phyloP scores from a whole-genome alignment of 495 filamentous ascomycete genomes.

The Cryomyces minteri region DNA sequence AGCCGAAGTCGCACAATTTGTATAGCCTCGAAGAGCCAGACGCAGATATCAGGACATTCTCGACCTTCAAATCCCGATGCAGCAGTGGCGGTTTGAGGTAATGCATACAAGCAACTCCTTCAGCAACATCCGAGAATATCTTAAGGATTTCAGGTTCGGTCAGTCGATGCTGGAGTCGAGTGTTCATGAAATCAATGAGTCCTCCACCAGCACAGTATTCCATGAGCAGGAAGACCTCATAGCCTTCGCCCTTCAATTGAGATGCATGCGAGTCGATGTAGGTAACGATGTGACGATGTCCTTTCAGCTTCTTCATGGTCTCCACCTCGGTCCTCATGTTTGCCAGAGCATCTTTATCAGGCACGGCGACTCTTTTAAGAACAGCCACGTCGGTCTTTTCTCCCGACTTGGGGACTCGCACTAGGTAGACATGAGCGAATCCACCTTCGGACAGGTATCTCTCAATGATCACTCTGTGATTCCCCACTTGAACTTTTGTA shows the following conservation, averaged over 20 bases:
- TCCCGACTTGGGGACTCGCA: slow-evolving; percentile 58
- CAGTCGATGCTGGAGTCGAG: slow-evolving; percentile 81
- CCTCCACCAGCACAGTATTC: slow-evolving; percentile 76
- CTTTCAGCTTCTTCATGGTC: slow-evolving; percentile 98
- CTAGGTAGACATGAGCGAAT: slow-evolving; percentile 96
- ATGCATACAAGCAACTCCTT: slow-evolving; percentile 97
- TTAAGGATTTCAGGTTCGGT: slow-evolving; percentile 95
- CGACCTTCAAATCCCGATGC: slow-evolving; percentile 92
- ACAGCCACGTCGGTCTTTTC: slow-evolving; percentile 75
- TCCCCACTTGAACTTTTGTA: slow-evolving; percentile 89
- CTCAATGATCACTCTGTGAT: slow-evolving; percentile 86
- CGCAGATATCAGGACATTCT: slow-evolving; percentile 85
- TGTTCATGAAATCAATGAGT: slow-evolving; percentile 99
- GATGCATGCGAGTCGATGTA: slow-evolving; percentile 98
- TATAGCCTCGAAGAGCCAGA: slow-evolving; percentile 42
- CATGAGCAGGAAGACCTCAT: slow-evolving; percentile 97
- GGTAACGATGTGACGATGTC: slow-evolving; percentile 86
- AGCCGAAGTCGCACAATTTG: slow-evolving; percentile 97
- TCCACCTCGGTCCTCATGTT: slow-evolving; percentile 98
- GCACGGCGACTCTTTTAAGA: slow-evolving; percentile 91
- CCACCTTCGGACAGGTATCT: slow-evolving; percentile 97
- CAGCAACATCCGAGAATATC: slow-evolving; percentile 88
- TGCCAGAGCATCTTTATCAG: slow-evolving; percentile 81
- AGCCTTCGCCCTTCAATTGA: slow-evolving; percentile 78
- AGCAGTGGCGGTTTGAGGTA: slow-evolving; percentile 88